These are phyloP conservation scores for Carex sylvatica DNA, from an alignment of 202 grass and related monocot species.

Conservation along the genomic window DNA sequence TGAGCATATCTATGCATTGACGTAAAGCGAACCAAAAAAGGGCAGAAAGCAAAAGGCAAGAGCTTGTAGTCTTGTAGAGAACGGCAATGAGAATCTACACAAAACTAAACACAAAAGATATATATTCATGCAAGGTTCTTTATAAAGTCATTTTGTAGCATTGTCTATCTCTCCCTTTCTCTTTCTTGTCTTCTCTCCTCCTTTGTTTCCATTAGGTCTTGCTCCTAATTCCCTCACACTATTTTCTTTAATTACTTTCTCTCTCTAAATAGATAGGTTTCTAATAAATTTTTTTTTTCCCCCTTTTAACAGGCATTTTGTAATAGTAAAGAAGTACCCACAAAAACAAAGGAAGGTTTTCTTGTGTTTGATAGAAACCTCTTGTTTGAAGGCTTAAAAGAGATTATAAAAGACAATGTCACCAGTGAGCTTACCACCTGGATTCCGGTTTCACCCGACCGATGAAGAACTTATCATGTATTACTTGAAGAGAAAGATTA, in stretches of 20 bases:
- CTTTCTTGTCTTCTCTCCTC: slow-evolving; percentile 1
- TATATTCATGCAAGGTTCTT: slow-evolving; percentile 23
- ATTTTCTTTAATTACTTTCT: slow-evolving; percentile 22
- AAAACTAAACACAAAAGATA: slow-evolving; percentile 21
- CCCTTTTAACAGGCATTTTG: background rate
- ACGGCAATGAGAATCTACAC: slow-evolving; percentile 18
- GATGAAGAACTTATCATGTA: slow-evolving; percentile 95
- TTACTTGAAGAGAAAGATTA: slow-evolving; percentile 97
- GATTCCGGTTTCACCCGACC: slow-evolving; percentile 86
- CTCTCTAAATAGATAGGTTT: background rate
- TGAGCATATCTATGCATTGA: slow-evolving; percentile 63
- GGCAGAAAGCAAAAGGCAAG: slow-evolving; percentile 14
- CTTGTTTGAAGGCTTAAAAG: slow-evolving; percentile 5
- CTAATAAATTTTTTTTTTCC: background rate
- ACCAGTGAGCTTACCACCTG: slow-evolving; percentile 66
- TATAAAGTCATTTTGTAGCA: slow-evolving; percentile 55
- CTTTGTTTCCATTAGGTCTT: slow-evolving; percentile 8
- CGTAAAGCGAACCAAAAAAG: slow-evolving; percentile 46
- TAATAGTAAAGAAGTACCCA: background rate
- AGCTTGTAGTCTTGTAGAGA: slow-evolving; percentile 30
- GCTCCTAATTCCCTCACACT: slow-evolving; percentile 40
- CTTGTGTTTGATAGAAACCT: slow-evolving; percentile 2
- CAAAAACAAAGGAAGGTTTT: background rate
- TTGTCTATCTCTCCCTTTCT: slow-evolving; percentile 18
- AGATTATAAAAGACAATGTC: slow-evolving; percentile 53